These are phyloP conservation scores for Escovopsis sp. DNA, from an alignment of 2,329 filamentous ascomycete genomes.

Conservation along the genomic window DNA sequence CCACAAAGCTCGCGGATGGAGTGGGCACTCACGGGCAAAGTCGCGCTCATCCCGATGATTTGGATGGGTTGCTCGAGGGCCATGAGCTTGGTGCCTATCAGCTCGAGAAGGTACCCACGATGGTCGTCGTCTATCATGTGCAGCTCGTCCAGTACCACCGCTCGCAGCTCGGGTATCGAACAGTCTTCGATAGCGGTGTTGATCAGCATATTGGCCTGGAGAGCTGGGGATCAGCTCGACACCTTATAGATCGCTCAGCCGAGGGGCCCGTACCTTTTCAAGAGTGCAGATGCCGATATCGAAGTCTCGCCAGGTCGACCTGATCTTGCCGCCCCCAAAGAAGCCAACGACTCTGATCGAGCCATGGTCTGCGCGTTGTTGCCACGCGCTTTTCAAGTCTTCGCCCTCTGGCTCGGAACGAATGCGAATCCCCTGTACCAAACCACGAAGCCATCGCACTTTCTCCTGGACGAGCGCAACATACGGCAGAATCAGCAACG, in stretches of 20 bases:
- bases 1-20: neutral
- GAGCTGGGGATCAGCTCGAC: slow-evolving; percentile 1
- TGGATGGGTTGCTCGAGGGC: slow-evolving; percentile 51
- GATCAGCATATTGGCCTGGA: slow-evolving; percentile 55
- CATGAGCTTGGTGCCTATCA: slow-evolving; percentile 60
- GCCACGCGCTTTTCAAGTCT: slow-evolving; percentile 30
- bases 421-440: slow-evolving; percentile 44
- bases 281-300: slow-evolving; percentile 69
- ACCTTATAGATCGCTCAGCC: neutral
- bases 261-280: slow-evolving; percentile 40
- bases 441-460: slow-evolving; percentile 53
- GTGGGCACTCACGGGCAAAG: slow-evolving; percentile 43
- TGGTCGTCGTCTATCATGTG: slow-evolving; percentile 69
- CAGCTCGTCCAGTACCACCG: slow-evolving; percentile 62
- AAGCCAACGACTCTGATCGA: slow-evolving; percentile 53
- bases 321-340: slow-evolving; percentile 57
- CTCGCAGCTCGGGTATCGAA: slow-evolving; percentile 44
- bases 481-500: slow-evolving; percentile 59
- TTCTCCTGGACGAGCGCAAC: slow-evolving; percentile 71
- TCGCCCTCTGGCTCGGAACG: slow-evolving; percentile 13
- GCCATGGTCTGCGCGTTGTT: slow-evolving; percentile 39
- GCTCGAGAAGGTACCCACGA: slow-evolving; percentile 59
- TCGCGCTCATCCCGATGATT: slow-evolving; percentile 68
- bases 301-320: slow-evolving; percentile 54
- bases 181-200: slow-evolving; percentile 60